Conservation (phyloP, 2,329 filamentous ascomycete species). For the Cladosporium sp. region DNA sequence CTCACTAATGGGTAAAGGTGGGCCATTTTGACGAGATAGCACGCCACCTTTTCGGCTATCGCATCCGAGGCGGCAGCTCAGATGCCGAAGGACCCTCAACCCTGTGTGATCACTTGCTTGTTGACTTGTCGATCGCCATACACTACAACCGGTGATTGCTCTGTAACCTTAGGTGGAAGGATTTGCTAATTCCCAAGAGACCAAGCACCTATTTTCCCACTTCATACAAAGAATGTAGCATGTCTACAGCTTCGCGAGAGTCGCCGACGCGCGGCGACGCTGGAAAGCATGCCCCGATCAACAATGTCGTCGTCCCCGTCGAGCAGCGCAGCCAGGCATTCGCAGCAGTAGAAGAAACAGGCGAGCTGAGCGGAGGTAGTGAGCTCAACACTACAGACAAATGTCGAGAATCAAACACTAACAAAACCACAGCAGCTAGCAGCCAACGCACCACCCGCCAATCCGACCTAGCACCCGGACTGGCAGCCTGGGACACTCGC, state of each 20-base stretch:
- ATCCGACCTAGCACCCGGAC: constrained; percentile 9
- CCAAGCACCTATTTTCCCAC: background rate
- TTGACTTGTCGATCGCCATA: no score
- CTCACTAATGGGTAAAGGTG: background rate
- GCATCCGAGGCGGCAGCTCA: background rate
- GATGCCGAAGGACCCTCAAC: background rate
- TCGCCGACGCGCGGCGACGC: background rate
- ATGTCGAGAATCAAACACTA: background rate
- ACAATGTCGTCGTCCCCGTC: constrained; percentile 1
- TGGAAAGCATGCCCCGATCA: background rate
- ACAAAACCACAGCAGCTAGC: background rate
- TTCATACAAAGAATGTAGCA: constrained; percentile 11
- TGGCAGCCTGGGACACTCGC: constrained; percentile 12
- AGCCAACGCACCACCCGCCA: constrained; percentile 10
- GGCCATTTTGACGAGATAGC: constrained; percentile 5
- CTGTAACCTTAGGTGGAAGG: no score
- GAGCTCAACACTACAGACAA: background rate
- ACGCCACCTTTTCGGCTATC: constrained; percentile 8
- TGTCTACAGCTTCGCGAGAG: constrained; percentile 8
- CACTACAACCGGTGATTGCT: no score
- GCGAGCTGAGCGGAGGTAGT: constrained; percentile 11
- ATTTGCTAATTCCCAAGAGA: no score
- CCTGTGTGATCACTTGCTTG: no score
- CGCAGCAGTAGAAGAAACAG: constrained; percentile 1
- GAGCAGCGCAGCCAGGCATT: background rate